Base-by-base conservation (phyloP, 768 basidiomycete genomes). In the Tylopilus sp. region DNA sequence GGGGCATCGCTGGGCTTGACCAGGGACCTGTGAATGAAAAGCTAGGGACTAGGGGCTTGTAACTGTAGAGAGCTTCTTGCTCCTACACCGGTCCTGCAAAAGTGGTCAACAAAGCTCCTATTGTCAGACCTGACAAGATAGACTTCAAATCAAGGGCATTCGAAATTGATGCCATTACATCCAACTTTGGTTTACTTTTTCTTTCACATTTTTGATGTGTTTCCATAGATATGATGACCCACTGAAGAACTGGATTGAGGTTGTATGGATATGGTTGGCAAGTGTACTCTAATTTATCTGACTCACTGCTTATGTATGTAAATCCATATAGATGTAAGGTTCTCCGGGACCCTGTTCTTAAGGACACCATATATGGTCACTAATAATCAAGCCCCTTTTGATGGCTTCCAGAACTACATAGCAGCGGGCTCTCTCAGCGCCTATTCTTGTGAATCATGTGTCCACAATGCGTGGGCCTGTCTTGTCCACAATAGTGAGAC, bases 1-100 rank as follows among this genome's bases (percentile, higher is more conserved):
- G n/a, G n/a, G n/a, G n/a, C n/a, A n/a, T n/a, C n/a, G n/a, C n/a
- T n/a, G n/a, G n/a, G n/a, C n/a, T n/a, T n/a, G n/a, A n/a, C n/a
- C n/a, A n/a, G n/a, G n/a, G n/a, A n/a, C n/a, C n/a, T n/a, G n/a
- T n/a, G n/a, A n/a, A n/a, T n/a, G n/a, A n/a, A n/a, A n/a, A n/a
- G n/a, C n/a, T n/a, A n/a, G n/a, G n/a, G n/a, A n/a, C n/a, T n/a
- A n/a, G n/a, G n/a, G n/a, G n/a, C n/a, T n/a, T n/a, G n/a, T n/a
- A n/a, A n/a, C n/a, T n/a, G n/a, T n/a, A n/a, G n/a, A n/a, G n/a
- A n/a, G n/a, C n/a, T n/a, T n/a, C n/a, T n/a, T n/a, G n/a, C n/a
- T n/a, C n/a, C n/a, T n/a, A n/a, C n/a, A n/a, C n/a, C 76, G 10
- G 38, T 75, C 33, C 58, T 21, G 54, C 53, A 67, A 67, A 28